phyloP scores from a whole-genome alignment of 192 early-diverging fungal genomes.

The Coemansia nantahalensis region DNA sequence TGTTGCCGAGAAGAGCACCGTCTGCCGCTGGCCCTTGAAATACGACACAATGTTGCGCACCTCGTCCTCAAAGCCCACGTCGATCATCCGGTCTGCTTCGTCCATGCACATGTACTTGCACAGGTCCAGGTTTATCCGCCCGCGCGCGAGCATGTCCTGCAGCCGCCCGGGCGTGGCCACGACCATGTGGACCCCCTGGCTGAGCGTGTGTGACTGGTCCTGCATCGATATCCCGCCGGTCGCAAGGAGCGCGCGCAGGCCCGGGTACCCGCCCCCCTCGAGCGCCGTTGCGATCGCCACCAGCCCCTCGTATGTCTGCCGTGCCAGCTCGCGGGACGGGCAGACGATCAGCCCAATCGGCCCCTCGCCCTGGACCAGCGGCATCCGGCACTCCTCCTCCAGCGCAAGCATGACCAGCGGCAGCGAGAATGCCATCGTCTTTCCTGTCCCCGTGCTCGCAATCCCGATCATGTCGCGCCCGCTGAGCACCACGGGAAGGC shows the following conservation, averaged over 20 bases:
- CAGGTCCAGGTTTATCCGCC: slow-evolving; percentile 82
- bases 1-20: slow-evolving; percentile 92
- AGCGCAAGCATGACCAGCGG: slow-evolving; percentile 92
- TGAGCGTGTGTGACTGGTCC: slow-evolving; percentile 74
- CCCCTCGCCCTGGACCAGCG: slow-evolving; percentile 81
- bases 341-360: slow-evolving; percentile 93
- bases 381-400: slow-evolving; percentile 85
- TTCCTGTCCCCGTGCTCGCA: slow-evolving; percentile 97
- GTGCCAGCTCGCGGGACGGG: slow-evolving; percentile 94
- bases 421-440: slow-evolving; percentile 91
- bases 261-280: slow-evolving; percentile 62
- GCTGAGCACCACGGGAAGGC: slow-evolving; percentile 84
- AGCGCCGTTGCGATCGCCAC: slow-evolving; percentile 62
- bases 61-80: slow-evolving; percentile 98
- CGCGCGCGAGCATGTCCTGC: slow-evolving; percentile 86
- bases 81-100: slow-evolving; percentile 99
- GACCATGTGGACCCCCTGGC: slow-evolving; percentile 85
- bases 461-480: slow-evolving; percentile 98
- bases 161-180: slow-evolving; percentile 95
- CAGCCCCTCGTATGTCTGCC: slow-evolving; percentile 90
- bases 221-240: slow-evolving; percentile 95
- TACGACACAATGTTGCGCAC: slow-evolving; percentile 94
- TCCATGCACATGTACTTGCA: slow-evolving; percentile 94
- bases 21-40: slow-evolving; percentile 94
- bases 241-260: slow-evolving; percentile 76